A percentile compares a stretch with the other conserved stretches of the same genome.
Conservation (phyloP, 2,329 filamentous ascomycete species). For the Botrytis galanthina region DNA sequence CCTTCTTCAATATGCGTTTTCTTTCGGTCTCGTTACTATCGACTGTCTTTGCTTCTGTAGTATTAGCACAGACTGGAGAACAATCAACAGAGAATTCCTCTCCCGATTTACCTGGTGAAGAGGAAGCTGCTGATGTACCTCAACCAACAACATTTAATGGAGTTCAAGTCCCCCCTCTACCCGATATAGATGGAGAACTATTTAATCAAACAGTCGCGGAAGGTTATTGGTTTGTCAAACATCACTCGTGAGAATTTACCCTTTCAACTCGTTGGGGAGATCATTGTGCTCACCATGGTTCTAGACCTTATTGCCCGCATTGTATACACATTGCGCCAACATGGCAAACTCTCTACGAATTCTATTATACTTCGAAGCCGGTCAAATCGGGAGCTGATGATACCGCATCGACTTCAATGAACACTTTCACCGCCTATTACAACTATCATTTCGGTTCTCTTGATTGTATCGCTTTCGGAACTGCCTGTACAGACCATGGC, state of each 20-base stretch:
- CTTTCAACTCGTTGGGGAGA: neutral
- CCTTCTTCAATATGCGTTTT: constrained; percentile 36
- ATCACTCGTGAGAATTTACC: constrained; percentile 35
- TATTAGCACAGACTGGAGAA: constrained; percentile 25
- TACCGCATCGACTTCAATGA: constrained; percentile 47
- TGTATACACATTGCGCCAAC: constrained; percentile 64
- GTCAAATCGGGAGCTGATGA: constrained; percentile 42
- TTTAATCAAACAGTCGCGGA: constrained; percentile 40
- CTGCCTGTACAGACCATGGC: constrained; percentile 68
- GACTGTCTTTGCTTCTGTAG: constrained; percentile 32
- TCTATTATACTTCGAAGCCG: constrained; percentile 77
- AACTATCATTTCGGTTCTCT: constrained; percentile 83
- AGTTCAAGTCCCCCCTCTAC: constrained; percentile 49
- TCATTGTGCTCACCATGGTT: neutral
- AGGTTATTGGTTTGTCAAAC: constrained; percentile 40
- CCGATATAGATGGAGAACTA: constrained; percentile 46
- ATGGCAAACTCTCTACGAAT: constrained; percentile 93
- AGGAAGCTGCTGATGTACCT: constrained; percentile 31
- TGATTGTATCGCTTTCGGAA: constrained; percentile 81
- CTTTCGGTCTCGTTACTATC: constrained; percentile 33
- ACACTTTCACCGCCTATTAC: constrained; percentile 75
- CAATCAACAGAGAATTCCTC: constrained; percentile 18
- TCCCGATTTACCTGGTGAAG: constrained; percentile 28
- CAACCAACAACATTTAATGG: constrained; percentile 50
- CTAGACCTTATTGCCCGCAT: constrained; percentile 38